These are phyloP conservation scores for Mycena belliarum DNA, from an alignment of 768 basidiomycete species.

Conservation along the genomic window DNA sequence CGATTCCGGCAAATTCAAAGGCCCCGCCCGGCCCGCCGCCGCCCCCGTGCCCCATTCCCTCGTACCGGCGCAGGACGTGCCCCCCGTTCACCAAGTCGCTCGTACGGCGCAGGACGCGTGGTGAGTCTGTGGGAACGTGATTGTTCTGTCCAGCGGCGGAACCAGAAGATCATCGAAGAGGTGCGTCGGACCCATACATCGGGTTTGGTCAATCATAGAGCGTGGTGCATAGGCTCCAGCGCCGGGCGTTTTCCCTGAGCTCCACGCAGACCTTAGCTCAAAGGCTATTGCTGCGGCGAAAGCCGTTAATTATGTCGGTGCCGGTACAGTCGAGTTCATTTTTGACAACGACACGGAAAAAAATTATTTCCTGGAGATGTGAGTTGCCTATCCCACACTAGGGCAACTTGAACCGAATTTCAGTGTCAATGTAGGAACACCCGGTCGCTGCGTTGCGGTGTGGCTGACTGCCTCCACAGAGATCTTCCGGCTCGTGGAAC, in stretches of 20 bases:
- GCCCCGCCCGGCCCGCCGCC: too few species aligned
- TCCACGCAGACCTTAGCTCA: conserved; percentile 76
- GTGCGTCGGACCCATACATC: conserved; percentile 32
- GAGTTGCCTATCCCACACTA: conserved; percentile 25
- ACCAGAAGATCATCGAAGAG: conserved; percentile 96
- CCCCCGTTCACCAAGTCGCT: too few species aligned
- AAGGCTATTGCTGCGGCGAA: conserved; percentile 93
- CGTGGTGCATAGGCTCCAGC: conserved; percentile 79
- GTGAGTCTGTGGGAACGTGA: conserved; percentile 97
- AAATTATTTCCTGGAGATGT: conserved; percentile 98
- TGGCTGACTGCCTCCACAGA: too few species aligned
- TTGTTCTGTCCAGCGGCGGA: conserved; percentile 87
- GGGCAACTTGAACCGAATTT: neutral
- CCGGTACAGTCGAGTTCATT: conserved; percentile 95
- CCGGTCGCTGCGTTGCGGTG: too few species aligned
- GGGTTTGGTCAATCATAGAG: neutral
- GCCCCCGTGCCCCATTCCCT: too few species aligned
- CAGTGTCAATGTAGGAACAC: conserved; percentile 65
- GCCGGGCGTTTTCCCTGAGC: conserved; percentile 77
- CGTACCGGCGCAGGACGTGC: too few species aligned
- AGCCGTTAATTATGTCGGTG: conserved; percentile 89
- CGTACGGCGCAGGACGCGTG: too few species aligned
- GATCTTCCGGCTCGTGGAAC: too few species aligned
- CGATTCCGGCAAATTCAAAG: too few species aligned
- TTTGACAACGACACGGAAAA: conserved; percentile 86